Evolutionary conservation across 2,329 filamentous ascomycete genomes (phyloP), one percentile per base, ranked within the genome.

Genomic region (Trichoderma hamatum): DNA sequence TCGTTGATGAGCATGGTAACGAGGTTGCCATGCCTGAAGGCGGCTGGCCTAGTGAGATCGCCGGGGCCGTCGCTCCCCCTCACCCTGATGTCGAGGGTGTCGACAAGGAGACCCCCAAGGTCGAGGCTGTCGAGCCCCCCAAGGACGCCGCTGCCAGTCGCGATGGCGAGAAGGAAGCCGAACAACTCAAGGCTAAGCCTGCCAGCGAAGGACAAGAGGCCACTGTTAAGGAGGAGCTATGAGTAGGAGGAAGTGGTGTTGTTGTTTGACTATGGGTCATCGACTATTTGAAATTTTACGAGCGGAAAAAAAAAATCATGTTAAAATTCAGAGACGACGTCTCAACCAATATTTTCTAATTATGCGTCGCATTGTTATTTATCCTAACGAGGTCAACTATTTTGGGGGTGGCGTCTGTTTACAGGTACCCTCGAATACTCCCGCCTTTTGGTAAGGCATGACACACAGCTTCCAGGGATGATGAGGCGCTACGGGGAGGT

Each of bases 1-100:
- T 98, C 68, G 85, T 97, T 51, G 93, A 97, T 79, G 88, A 87
- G 64, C 79, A 89, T 54, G 96, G 94, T 70, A 93, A 94, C 73
- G 92, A 96, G 76, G 81, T 97, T n/a, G 78, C 79, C 13, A 74
- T 79, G 39, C 81, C 82, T 16, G 78, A 79, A 28, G 84, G 80
- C 49, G 82, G 78, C 26, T 78, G 75, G 78, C 76, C 76, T 19
- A 75, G 80, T 60, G 76, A 78, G 32, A 74, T 78, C 58, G 79
- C 28, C 24, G 63, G 72, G 19, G 81, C 77, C 61, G 84, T 88
- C 36, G 86, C 86, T 10, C 86, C 86, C 43, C 86, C 86, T 21
- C 86, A 89, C 73, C 86, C 86, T 7, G 86, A 89, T 74, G 86
- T 89, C 10, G 83, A 90, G 72, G 88, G 88, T 46, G 84, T 84